Evolutionary conservation across 495 filamentous ascomycete genomes (phyloP).

Genomic region (Parachaetomium inaequale): DNA sequence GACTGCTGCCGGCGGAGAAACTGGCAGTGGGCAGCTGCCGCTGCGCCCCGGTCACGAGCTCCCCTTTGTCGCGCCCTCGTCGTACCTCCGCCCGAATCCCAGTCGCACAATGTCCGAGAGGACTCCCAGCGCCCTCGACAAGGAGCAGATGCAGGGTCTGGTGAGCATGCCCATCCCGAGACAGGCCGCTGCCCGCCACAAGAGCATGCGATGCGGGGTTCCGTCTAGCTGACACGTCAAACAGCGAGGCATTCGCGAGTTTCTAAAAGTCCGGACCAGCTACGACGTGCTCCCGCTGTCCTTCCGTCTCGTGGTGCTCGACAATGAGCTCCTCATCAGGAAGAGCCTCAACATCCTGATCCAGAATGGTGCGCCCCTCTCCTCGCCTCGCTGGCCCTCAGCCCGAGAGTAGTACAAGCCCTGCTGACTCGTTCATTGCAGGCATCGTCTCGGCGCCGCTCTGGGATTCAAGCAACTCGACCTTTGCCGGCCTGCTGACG

Average conservation of each 20-base stretch:
- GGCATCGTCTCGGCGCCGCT: slow-evolving; percentile 97
- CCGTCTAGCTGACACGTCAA: slow-evolving; percentile 20
- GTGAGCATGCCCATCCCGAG: slow-evolving; percentile 54
- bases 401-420: not conserved
- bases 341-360: slow-evolving; percentile 94
- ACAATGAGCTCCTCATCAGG: slow-evolving; percentile 90
- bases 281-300: slow-evolving; percentile 99
- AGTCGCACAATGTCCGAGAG: slow-evolving; percentile 51
- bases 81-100: slow-evolving; percentile 70
- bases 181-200: slow-evolving; percentile 17
- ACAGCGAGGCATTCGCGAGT: slow-evolving; percentile 86
- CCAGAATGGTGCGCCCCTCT: slow-evolving; percentile 74
- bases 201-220: slow-evolving; percentile 31
- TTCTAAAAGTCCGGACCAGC: slow-evolving; percentile 92
- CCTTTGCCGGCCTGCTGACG: slow-evolving; percentile 90
- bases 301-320: slow-evolving; percentile 92
- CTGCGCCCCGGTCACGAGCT: slow-evolving; percentile 50
- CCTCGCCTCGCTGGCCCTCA: not conserved
- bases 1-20: slow-evolving; percentile 25
- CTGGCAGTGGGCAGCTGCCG: slow-evolving; percentile 27
- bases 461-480: slow-evolving; percentile 93
- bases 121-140: slow-evolving; percentile 72
- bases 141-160: slow-evolving; percentile 88
- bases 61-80: slow-evolving; percentile 72
- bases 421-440: slow-evolving; percentile 38